Evolutionary conservation across 371 early-diverging fungal genomes (phyloP), one percentile per base, ranked within the genome.

Genomic region (Rhizomucor pusillus): DNA sequence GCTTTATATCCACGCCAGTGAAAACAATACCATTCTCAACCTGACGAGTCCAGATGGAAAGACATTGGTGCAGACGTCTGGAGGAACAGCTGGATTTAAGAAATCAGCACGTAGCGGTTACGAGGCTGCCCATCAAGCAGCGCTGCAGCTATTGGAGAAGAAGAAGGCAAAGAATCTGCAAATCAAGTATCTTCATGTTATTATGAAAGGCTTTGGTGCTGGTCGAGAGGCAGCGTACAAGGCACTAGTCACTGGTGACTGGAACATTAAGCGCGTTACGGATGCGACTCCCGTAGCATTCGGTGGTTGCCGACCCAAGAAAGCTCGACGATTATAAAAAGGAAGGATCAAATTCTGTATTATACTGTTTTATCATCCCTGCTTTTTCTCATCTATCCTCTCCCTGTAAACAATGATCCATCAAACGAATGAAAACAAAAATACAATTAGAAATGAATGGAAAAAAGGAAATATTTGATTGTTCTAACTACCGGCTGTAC

Each of bases 121-220:
- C 64, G 97, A 97, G 73, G 92, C 93, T 18, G 96, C 93, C 6
- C 94, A 93, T 68, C 94, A 92, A 79, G 92, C 94, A n/a, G 88
- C 91, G 37, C 55, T 77, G 48, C 83, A 88, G 62, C 52, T 95
- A 45, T 70, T 89, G 52, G 80, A 81, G 23, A 86, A 83, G 54
- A 81, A 82, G 55, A 67, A 80, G 53, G 84, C 86, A 60, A 82
- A 80, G 66, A 81, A 80, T 20, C 75, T 89, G 29, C 77, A 75
- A 41, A 75, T 87, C 20, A 62, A 65, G 18, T 84, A 80, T 20
- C 57, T 94, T 24, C 91, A 95, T 67, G 66, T 97, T 25, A 78
- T 86, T 50, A 72, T 97, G 22, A 91, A 91, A 58, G 95, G 94
- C 11, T 94, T 94, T 62, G 97, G 97, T 4, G 88, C 92, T 0